phyloP scores from a whole-genome alignment of 768 basidiomycete genomes.

The Hemileccinum rubropunctum region DNA sequence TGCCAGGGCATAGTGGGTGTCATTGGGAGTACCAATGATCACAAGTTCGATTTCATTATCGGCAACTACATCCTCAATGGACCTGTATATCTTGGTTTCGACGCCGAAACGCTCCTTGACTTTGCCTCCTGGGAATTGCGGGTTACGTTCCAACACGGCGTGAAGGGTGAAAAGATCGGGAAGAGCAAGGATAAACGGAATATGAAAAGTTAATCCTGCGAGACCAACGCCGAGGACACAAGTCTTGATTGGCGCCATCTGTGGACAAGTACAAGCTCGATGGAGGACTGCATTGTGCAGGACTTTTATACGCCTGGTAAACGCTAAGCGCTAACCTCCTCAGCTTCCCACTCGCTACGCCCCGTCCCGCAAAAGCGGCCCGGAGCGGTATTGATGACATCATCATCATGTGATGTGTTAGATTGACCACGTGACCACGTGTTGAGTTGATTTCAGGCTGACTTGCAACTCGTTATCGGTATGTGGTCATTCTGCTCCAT shows the following conservation, averaged over 20 bases:
- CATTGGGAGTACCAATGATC: conserved; percentile 68
- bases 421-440: conserved; percentile 22
- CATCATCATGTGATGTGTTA: conserved; percentile 13
- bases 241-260: conserved; percentile 52
- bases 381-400: conserved; percentile 7
- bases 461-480: not conserved
- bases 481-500: conserved; percentile 23
- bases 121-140: conserved; percentile 56
- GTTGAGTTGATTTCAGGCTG: conserved; percentile 2
- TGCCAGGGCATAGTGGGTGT: conserved; percentile 67
- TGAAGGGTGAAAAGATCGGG: conserved; percentile 68
- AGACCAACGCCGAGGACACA: conserved; percentile 79
- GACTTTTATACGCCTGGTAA: no score
- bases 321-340: no score
- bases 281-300: no score
- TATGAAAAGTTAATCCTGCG: conserved; percentile 74
- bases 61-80: conserved; percentile 56
- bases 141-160: conserved; percentile 75
- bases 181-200: conserved; percentile 73
- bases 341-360: no score
- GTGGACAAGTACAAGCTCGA: not conserved
- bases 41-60: conserved; percentile 67
- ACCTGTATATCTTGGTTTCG: conserved; percentile 53
- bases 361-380: no score
- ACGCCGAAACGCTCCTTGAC: conserved; percentile 65